Evolutionary conservation across 345 rosid species (phyloP), one percentile per base, ranked within the genome.

Genomic region (Microthlaspi erraticum): DNA sequence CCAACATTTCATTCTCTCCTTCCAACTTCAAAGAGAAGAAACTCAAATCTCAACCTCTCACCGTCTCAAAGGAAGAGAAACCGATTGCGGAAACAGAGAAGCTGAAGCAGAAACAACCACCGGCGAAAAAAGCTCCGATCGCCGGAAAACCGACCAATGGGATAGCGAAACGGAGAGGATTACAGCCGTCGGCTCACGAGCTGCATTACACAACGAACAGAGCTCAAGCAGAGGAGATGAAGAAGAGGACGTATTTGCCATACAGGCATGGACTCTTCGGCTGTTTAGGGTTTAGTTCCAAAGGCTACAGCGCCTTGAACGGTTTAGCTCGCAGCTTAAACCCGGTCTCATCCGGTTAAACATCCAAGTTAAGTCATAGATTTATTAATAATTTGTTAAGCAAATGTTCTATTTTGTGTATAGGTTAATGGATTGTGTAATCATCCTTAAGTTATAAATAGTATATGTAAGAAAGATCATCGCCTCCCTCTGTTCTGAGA

Each of bases 181-280:
- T 76, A 3, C 92, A 94, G 6, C 81, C 83, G 9, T 94, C 99
- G 26, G 87, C 97, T 1, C 99, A 91, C 45, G 99, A 94, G 82
- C 23, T 94, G 44, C 99, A 91, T 81, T 94, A 94, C 82, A 91
- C 91, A 6, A 81, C 89, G 7, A 88, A 87, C 53, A 84, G 93
- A 82, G 97, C 97, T 23, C 99, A 94, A 34, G 93, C 96, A 10
- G 98, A 91, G 77, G 99, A 91, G 82, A 78, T 94, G 98, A 94
- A 85, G 85, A 94, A 88, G 88, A 91, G 82, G 81, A 94, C 99
- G 0, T 91, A 81, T 66, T 83, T 94, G 80, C 99, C 99, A 26
- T 94, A 94, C 75, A 83, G 93, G 58, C 96, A 94, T 77, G 98
- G 99, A 0, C 69, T 94, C 61, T 84, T 94, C n/a, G 99, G 99